Evolutionary conservation across 371 early-diverging fungal genomes (phyloP).

Genomic region (Coelomomyces lativittatus): DNA sequence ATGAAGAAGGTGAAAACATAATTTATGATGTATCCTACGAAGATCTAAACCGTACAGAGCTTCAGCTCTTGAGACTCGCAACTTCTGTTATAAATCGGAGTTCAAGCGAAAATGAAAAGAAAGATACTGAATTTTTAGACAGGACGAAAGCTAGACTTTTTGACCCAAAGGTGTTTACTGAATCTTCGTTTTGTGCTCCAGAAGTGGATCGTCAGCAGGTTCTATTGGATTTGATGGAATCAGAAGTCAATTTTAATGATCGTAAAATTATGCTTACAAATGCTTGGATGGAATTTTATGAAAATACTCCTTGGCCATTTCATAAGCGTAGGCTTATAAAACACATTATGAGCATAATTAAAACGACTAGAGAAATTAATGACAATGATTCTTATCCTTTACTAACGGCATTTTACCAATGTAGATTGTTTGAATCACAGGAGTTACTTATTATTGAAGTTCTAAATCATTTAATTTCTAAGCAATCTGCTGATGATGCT

Average conservation of each 20-base stretch:
- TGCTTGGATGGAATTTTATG: background rate
- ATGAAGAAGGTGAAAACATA: slow-evolving; percentile 11
- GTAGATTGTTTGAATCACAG: background rate
- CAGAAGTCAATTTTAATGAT: slow-evolving; percentile 18
- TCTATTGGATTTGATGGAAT: slow-evolving; percentile 20
- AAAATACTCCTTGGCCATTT: background rate
- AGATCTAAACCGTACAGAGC: slow-evolving; percentile 18
- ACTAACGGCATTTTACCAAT: background rate
- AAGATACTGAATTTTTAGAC: background rate
- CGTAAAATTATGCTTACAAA: slow-evolving; percentile 11
- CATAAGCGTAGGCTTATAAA: background rate
- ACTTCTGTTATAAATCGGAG: slow-evolving; percentile 19
- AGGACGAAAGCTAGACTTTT: background rate
- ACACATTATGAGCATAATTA: background rate
- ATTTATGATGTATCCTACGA: slow-evolving; percentile 20
- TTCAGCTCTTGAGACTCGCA: slow-evolving; percentile 12
- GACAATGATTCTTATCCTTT: background rate
- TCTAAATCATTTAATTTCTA: background rate
- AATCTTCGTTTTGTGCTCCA: slow-evolving; percentile 18
- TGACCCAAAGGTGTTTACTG: slow-evolving; percentile 7
- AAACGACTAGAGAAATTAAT: background rate
- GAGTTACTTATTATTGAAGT: background rate
- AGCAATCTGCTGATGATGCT: background rate
- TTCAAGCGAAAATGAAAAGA: slow-evolving; percentile 3
- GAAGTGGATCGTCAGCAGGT: slow-evolving; percentile 17